Evolutionary conservation across 2,329 filamentous ascomycete genomes (phyloP).

Genomic region (Botryosphaeria dothidea): DNA sequence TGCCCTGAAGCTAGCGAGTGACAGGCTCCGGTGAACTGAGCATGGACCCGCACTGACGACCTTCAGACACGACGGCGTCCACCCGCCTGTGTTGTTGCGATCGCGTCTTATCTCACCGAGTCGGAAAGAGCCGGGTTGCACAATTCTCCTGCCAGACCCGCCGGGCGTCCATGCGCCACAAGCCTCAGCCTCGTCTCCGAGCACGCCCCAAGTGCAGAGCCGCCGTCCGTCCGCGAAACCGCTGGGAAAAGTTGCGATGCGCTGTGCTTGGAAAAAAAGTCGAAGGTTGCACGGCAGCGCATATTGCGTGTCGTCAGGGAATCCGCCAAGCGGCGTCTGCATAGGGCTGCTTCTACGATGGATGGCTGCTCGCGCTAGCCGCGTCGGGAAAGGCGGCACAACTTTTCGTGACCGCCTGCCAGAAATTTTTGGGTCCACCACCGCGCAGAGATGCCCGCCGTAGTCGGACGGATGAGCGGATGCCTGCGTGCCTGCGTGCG

Average conservation of each 20-base stretch:
- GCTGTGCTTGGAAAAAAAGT: background rate
- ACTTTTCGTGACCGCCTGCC: conserved; percentile 11
- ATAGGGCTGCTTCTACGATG: conserved; percentile 18
- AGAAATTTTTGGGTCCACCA: conserved; percentile 16
- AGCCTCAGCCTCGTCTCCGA: background rate
- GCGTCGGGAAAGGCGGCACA: conserved; percentile 10
- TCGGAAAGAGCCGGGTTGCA: conserved; percentile 16
- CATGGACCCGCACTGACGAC: conserved; percentile 18
- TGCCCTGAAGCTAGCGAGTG: conserved; percentile 9
- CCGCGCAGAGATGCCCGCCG: background rate
- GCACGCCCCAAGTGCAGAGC: background rate
- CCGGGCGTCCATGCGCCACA: background rate
- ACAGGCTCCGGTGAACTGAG: conserved; percentile 4
- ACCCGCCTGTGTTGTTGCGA: conserved; percentile 1
- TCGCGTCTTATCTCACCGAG: conserved; percentile 10
- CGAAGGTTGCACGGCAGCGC: background rate
- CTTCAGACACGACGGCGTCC: conserved; percentile 16
- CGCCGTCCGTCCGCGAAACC: background rate
- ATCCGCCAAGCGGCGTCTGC: conserved; percentile 2
- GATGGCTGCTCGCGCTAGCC: conserved; percentile 13
- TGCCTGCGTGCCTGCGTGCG: background rate
- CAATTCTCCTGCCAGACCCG: background rate
- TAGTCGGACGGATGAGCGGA: background rate
- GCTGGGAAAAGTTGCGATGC: background rate
- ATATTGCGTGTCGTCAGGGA: background rate